These are phyloP conservation scores for Aspergillus nidulans DNA, from an alignment of 495 filamentous ascomycete species.

Conservation along the genomic window DNA sequence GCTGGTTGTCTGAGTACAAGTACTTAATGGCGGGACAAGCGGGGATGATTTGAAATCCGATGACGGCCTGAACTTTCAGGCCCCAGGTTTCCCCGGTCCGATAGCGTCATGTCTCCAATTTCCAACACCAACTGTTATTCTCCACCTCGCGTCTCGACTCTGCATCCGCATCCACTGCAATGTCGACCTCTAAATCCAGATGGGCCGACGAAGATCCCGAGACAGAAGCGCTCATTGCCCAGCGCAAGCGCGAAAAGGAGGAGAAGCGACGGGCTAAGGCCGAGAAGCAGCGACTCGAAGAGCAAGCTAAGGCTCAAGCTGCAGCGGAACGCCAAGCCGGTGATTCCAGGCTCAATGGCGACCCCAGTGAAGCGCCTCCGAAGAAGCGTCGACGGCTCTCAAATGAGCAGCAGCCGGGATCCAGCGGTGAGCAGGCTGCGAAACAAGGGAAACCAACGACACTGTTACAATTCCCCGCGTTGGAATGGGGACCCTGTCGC, in stretches of 20 bases:
- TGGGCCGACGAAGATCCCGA: conserved; percentile 77
- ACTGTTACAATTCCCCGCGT: conserved; percentile 66
- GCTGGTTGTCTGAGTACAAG: background rate
- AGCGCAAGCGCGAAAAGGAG: conserved; percentile 81
- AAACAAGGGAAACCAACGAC: conserved; percentile 34
- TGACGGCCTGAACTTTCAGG: background rate
- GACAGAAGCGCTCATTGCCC: conserved; percentile 65
- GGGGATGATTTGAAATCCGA: conserved; percentile 9
- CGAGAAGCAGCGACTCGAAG: conserved; percentile 74
- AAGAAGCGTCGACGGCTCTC: conserved; percentile 46
- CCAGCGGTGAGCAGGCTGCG: conserved; percentile 12
- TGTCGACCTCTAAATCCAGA: conserved; percentile 71
- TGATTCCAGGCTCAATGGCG: conserved; percentile 21
- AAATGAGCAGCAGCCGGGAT: conserved; percentile 27
- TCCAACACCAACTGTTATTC: background rate
- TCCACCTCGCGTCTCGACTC: background rate
- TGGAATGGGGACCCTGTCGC: conserved; percentile 68
- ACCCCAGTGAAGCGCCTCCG: conserved; percentile 25
- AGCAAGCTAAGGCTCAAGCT: conserved; percentile 27
- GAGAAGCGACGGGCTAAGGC: conserved; percentile 80
- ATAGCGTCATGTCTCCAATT: conserved; percentile 35
- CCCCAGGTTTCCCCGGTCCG: conserved; percentile 16
- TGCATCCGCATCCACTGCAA: conserved; percentile 3
- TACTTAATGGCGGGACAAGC: conserved; percentile 5
- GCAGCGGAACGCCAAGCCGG: conserved; percentile 1